These are phyloP conservation scores for Rhizopus microsporus DNA, from an alignment of 371 early-diverging fungal species.

Conservation along the genomic window DNA sequence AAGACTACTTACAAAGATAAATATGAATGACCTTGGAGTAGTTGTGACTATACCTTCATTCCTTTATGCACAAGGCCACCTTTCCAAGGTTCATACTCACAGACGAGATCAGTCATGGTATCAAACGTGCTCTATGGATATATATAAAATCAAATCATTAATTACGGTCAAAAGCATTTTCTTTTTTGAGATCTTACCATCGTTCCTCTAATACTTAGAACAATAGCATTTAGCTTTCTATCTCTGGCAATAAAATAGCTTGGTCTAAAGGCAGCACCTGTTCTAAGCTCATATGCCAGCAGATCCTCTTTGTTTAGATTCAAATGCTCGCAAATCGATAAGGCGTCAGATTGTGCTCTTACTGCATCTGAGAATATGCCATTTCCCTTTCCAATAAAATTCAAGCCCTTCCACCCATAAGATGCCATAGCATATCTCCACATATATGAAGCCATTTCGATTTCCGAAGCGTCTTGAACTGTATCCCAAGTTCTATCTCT, in stretches of 20 bases:
- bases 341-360: constrained; percentile 64
- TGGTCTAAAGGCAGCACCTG: constrained; percentile 71
- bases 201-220: constrained; percentile 77
- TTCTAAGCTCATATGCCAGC: constrained; percentile 70
- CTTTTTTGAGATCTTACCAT: constrained; percentile 51
- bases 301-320: constrained; percentile 66
- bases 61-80: constrained; percentile 83
- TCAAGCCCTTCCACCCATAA: constrained; percentile 78
- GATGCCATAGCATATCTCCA: constrained; percentile 62
- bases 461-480: constrained; percentile 43
- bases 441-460: constrained; percentile 55
- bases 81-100: constrained; percentile 83
- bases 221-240: constrained; percentile 63
- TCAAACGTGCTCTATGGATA: constrained; percentile 67
- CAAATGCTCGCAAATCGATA: constrained; percentile 69
- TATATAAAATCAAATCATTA: too few relatives aligned
- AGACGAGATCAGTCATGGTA: constrained; percentile 79
- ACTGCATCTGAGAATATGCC: constrained; percentile 67
- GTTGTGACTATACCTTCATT: constrained; percentile 49
- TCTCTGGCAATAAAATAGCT: constrained; percentile 76
- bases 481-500: constrained; percentile 35
- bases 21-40: neutral
- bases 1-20: constrained; percentile 26
- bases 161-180: neutral
- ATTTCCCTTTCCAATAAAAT: constrained; percentile 73